Base-by-base conservation (phyloP, 768 basidiomycete species). In the Suillus luteus region DNA sequence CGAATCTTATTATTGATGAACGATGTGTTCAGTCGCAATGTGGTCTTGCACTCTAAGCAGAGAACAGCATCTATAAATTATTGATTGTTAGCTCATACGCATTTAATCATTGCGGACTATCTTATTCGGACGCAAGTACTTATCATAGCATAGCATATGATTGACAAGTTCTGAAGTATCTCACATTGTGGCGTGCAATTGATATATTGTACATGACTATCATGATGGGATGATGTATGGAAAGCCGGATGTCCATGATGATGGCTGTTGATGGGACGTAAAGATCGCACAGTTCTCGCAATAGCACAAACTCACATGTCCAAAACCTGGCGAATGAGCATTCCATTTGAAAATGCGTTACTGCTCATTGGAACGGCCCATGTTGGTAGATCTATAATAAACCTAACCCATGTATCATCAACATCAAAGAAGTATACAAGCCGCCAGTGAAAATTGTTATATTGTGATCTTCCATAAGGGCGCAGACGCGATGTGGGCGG, bases 31-130 rank as follows among this genome's bases (percentile, higher is more conserved):
- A 65, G 64, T 62, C 61, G 5, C 52, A 65, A 44, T 65, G 64
- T 12, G 64, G 64, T 44, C 31, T 65, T 40, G 64, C 64, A 55
- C 40, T 65, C 17, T 58, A 41, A 24, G 24, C 37, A 58, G 24
- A 41, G 17, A 12, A 27, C 35, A 41, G 17, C 27, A 17, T 58
- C 15, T 49, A 24, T 49, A 24, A 24, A 24, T 57, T 40, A 40
- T 40, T 17, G 38, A 9, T 10, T 22, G 9, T 15, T 19, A 17
- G 15, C 31, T 6, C 1, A 6, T 11, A 58, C 10, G 6, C 9
- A 40, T 24, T 58, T 27, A 41, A 40, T 19, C 6, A 5, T 48
- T 14, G 46, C 12, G 27, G 31, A 54, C 33, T 33, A n/a, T 33
- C 31, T 19, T n/a, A 54, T n/a, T 52, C 27, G 9, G 27, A 52